Conservation (phyloP, 495 filamentous ascomycete species). For the Penicillium goetzii region DNA sequence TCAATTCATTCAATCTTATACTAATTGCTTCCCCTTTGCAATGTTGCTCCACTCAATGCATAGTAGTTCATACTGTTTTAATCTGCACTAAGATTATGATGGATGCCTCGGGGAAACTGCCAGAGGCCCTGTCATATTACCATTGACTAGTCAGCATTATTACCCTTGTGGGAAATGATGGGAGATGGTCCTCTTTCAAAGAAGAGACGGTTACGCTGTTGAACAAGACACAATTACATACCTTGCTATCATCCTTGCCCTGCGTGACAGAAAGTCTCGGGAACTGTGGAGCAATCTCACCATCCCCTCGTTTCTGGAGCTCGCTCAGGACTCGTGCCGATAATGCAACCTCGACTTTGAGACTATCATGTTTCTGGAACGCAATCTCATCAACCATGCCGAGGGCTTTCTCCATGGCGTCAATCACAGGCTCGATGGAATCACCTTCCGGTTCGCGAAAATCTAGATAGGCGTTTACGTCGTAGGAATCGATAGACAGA, state of each 20-base stretch:
- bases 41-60: no score
- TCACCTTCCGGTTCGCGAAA: not conserved
- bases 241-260: not conserved
- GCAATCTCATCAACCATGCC: not conserved
- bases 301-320: not conserved
- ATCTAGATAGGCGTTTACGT: not conserved
- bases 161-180: not conserved
- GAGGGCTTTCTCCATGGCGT: not conserved
- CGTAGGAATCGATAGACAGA: not conserved
- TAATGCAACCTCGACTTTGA: not conserved
- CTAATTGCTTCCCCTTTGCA: no score
- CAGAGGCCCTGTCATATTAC: no score
- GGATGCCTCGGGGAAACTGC: no score
- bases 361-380: not conserved
- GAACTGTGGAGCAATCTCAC: not conserved
- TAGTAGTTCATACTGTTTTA: no score
- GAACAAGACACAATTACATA: not conserved
- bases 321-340: not conserved
- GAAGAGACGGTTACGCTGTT: not conserved
- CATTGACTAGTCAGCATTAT: no score
- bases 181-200: not conserved
- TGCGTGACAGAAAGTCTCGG: not conserved
- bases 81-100: no score
- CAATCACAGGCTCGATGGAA: not conserved
- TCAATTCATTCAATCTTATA: no score